These are phyloP conservation scores for Breviolum minutum DNA, from an alignment of 73 alveolate species.

Conservation along the genomic window DNA sequence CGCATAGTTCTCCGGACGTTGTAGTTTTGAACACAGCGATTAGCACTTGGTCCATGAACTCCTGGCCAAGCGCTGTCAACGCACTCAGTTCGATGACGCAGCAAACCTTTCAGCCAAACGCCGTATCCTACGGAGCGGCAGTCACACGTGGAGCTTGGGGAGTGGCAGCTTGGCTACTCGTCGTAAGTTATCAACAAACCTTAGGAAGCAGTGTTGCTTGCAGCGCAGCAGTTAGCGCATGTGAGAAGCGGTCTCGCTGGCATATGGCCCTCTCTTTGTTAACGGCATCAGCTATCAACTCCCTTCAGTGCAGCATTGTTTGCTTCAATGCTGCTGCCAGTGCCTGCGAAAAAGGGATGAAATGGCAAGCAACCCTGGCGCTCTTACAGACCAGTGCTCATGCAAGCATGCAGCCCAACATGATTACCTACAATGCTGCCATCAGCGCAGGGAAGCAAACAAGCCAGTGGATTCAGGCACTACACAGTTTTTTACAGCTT, in stretches of 20 bases:
- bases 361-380: slow-evolving; percentile 21
- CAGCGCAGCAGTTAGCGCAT: slow-evolving; percentile 30
- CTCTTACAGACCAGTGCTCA: background rate
- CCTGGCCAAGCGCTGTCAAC: background rate
- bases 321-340: slow-evolving; percentile 44
- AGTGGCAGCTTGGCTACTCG: background rate
- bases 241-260: slow-evolving; percentile 20
- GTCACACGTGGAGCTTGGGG: slow-evolving; percentile 11
- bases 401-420: background rate
- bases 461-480: slow-evolving; percentile 34
- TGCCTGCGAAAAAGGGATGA: slow-evolving; percentile 59
- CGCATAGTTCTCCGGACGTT: background rate
- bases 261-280: background rate
- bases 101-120: background rate
- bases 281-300: background rate
- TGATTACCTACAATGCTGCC: slow-evolving; percentile 33
- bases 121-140: slow-evolving; percentile 52
- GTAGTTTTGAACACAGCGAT: slow-evolving; percentile 13
- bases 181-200: background rate
- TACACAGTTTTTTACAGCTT: background rate
- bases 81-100: background rate
- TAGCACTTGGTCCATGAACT: background rate
- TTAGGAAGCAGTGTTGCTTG: slow-evolving; percentile 33
- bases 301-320: slow-evolving; percentile 30
- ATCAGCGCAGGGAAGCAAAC: slow-evolving; percentile 52